These are phyloP conservation scores for Coniochaeta prunicola DNA, from an alignment of 2,329 filamentous ascomycete species.

Conservation along the genomic window DNA sequence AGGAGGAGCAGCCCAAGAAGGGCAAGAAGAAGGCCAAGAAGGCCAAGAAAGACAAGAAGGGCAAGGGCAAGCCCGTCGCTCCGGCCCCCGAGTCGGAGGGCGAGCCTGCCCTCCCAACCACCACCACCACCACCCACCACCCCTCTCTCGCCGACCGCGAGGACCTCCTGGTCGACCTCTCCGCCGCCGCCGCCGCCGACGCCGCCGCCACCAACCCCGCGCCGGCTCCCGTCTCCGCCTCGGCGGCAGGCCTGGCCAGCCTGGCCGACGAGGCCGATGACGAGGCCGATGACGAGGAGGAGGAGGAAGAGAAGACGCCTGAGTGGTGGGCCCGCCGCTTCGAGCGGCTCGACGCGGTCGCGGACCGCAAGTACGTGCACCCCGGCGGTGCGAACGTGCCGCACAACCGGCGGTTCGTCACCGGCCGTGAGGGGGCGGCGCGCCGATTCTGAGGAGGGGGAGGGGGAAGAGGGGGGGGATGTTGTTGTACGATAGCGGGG, in stretches of 20 bases:
- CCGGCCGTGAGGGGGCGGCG: not conserved
- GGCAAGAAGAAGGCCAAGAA: not conserved
- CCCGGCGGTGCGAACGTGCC: not conserved
- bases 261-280: not conserved
- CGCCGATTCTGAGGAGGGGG: not conserved
- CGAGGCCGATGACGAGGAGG: not conserved
- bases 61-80: not conserved
- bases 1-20: not conserved
- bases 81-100: not conserved
- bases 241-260: too few species aligned
- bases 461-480: not conserved
- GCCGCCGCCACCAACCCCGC: not conserved
- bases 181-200: not conserved
- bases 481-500: not conserved
- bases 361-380: not conserved
- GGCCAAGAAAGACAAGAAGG: not conserved
- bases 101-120: not conserved
- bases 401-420: not conserved
- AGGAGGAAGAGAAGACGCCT: not conserved
- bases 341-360: not conserved
- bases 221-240: too few species aligned
- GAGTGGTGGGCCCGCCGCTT: not conserved
- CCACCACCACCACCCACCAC: not conserved
- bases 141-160: not conserved
- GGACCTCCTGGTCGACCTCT: not conserved